Percentiles rank a stretch among this genome's conserved stretches.
Evolutionary conservation across 495 filamentous ascomycete species (phyloP).

Genomic region (Aspergillus cavernicola): DNA sequence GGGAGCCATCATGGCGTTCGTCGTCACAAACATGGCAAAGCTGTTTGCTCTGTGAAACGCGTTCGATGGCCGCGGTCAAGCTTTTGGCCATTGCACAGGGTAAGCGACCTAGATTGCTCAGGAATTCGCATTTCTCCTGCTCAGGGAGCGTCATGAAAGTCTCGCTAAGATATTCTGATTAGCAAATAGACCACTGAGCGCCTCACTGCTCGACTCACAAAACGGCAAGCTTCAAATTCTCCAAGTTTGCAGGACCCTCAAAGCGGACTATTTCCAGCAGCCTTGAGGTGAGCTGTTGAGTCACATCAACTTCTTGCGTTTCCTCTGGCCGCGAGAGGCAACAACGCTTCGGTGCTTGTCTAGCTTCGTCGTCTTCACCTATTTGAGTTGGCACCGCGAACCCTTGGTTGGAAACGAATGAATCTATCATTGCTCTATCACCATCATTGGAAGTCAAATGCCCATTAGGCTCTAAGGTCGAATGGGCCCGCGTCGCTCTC

Average conservation of each 20-base stretch:
- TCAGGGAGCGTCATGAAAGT: slow-evolving; percentile 27
- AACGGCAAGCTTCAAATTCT: slow-evolving; percentile 23
- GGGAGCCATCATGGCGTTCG: slow-evolving; percentile 19
- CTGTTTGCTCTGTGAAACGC: slow-evolving; percentile 20
- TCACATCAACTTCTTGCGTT: slow-evolving; percentile 4
- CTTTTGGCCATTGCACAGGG: slow-evolving; percentile 42
- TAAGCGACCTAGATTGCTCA: slow-evolving; percentile 37
- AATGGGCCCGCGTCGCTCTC: background rate
- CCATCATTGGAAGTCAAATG: background rate
- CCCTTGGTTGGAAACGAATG: slow-evolving; percentile 9
- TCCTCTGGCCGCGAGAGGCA: slow-evolving; percentile 16
- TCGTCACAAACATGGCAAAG: slow-evolving; percentile 37
- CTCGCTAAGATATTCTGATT: slow-evolving; percentile 17
- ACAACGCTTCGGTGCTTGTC: slow-evolving; percentile 26
- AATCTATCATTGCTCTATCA: background rate
- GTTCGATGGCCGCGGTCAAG: slow-evolving; percentile 14
- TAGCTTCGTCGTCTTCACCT: slow-evolving; percentile 8
- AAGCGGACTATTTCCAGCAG: slow-evolving; percentile 19
- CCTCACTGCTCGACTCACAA: slow-evolving; percentile 26
- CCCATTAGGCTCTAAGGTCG: background rate
- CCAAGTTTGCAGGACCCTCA: slow-evolving; percentile 17
- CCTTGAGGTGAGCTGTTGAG: slow-evolving; percentile 19
- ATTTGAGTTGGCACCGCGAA: background rate
- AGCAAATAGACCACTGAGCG: slow-evolving; percentile 12
- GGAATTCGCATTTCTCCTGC: slow-evolving; percentile 27